Evolutionary conservation across 1,139 yeast species (phyloP), one percentile per base, ranked within the genome.

Genomic region (Geotrichum europaeum): DNA sequence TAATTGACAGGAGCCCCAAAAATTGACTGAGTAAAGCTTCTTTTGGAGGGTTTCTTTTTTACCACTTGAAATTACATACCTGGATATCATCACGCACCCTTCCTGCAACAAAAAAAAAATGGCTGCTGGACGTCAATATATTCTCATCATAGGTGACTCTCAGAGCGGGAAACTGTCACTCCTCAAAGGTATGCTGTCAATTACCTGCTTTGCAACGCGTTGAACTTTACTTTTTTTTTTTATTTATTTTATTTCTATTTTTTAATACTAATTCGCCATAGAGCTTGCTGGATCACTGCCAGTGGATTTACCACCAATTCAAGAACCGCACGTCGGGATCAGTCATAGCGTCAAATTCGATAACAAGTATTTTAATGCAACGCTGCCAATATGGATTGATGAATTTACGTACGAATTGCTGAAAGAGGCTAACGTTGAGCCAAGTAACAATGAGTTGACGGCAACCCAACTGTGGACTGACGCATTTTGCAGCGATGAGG

Each of bases 351-450:
- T 75, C 40, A 51, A 60, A 2, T 62, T 80, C 28, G 60, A 66
- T 3, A 77, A 75, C 34, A 75, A 73, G 65, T 80, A 80, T 64
- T 79, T 76, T 64, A 61, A 63, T 1, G 71, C 76, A 1, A 66
- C 66, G 1, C 66, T 79, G 9, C 76, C 75, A 1, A 57, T 79
- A 1, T 80, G 81, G 77, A 65, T 78, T 3, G 83, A 80, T 67
- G 81, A 78, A 63, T 72, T 72, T 61, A 67, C 67, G 3, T 66
- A 64, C 10, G 34, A 36, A 1, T 45, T 50, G 18, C 61, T 53
- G 7, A 45, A 45, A 24, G 36, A 51, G 22, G 58, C 56, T 12
- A 18, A 18, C 12, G 25, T 49, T 3, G 24, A 32, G 18, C 34
- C 40, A 10, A 28, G 43, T 24, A 36, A 40, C 22, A 28, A 24